Conservation (phyloP, 352 stramenopile species). For the Saprolegnia parasitica region DNA sequence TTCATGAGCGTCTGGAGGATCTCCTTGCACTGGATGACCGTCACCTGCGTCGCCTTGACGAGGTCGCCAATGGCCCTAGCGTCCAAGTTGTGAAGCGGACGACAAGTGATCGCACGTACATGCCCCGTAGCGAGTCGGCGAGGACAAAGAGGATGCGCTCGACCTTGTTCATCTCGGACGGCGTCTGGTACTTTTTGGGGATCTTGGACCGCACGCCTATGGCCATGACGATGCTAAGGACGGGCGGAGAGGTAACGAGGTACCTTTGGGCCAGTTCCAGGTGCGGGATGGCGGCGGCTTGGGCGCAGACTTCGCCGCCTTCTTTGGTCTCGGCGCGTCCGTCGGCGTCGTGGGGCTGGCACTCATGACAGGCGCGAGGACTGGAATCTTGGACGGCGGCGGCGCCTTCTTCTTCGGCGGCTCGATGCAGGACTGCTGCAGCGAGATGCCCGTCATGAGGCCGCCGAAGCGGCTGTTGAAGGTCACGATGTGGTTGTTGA, state of each 20-base stretch:
- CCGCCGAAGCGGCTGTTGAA: constrained; percentile 71
- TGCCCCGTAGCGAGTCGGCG: constrained; percentile 70
- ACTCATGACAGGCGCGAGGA: background rate
- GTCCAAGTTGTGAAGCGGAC: background rate
- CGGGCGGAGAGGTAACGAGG: background rate
- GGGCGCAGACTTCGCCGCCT: constrained; percentile 1
- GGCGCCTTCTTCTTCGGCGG: background rate
- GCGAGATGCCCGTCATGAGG: constrained; percentile 69
- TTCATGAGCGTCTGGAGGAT: constrained; percentile 85
- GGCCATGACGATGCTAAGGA: background rate
- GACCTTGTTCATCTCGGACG: constrained; percentile 74
- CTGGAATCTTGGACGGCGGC: background rate
- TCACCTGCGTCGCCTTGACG: constrained; percentile 69
- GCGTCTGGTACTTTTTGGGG: constrained; percentile 77
- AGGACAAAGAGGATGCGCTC: constrained; percentile 84
- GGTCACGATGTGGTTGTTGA: constrained; percentile 66
- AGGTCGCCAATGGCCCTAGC: constrained; percentile 73
- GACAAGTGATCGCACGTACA: constrained; percentile 42
- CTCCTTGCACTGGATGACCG: constrained; percentile 83
- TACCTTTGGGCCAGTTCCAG: constrained; percentile 79
- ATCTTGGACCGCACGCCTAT: constrained; percentile 71
- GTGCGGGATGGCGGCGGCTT: constrained; percentile 32
- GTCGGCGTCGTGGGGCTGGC: background rate
- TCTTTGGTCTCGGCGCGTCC: constrained; percentile 3
- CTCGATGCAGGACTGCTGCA: constrained; percentile 43